Percentiles rank a stretch among this genome's conserved stretches.
phyloP scores from a whole-genome alignment of 1,284 basidiomycete genomes.

The Boletus sp. region DNA sequence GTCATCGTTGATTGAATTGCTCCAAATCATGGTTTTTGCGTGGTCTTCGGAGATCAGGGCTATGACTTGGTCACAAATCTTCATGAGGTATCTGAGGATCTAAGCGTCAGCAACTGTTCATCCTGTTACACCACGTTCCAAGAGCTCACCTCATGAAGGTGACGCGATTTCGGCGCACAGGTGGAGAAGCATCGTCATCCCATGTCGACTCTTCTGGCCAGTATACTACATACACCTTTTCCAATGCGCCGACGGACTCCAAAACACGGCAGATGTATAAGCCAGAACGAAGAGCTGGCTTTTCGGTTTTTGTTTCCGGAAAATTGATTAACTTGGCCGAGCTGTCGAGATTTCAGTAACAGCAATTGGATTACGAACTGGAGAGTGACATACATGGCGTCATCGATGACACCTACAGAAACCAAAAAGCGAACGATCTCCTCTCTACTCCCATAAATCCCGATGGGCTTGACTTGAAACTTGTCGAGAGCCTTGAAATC shows the following conservation, averaged over 20 bases:
- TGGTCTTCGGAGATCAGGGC: conserved; percentile 48
- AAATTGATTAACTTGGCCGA: conserved; percentile 13
- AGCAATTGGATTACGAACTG: neutral
- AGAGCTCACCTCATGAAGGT: conserved; percentile 54
- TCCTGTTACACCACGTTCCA: too few relatives aligned
- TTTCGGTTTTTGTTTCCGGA: conserved; percentile 15
- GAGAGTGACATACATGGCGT: conserved; percentile 33
- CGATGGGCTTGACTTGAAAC: conserved; percentile 43
- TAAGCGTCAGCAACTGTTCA: neutral
- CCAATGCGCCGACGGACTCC: conserved; percentile 1
- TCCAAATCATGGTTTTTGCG: conserved; percentile 42
- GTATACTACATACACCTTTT: conserved; percentile 46
- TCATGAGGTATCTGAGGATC: conserved; percentile 47
- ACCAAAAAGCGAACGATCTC: conserved; percentile 46
- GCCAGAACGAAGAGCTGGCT: conserved; percentile 44
- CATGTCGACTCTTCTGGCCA: conserved; percentile 64
- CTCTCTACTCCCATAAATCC: conserved; percentile 50
- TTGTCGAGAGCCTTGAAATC: conserved; percentile 49
- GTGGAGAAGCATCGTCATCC: conserved; percentile 46
- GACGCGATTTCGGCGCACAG: conserved; percentile 48
- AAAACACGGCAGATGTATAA: conserved; percentile 39
- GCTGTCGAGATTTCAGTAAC: conserved; percentile 6
- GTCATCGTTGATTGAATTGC: conserved; percentile 30
- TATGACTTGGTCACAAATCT: conserved; percentile 49
- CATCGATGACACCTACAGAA: conserved; percentile 34